Conservation (phyloP, 169 alveolate species). For the Prorocentrum cordatum region DNA sequence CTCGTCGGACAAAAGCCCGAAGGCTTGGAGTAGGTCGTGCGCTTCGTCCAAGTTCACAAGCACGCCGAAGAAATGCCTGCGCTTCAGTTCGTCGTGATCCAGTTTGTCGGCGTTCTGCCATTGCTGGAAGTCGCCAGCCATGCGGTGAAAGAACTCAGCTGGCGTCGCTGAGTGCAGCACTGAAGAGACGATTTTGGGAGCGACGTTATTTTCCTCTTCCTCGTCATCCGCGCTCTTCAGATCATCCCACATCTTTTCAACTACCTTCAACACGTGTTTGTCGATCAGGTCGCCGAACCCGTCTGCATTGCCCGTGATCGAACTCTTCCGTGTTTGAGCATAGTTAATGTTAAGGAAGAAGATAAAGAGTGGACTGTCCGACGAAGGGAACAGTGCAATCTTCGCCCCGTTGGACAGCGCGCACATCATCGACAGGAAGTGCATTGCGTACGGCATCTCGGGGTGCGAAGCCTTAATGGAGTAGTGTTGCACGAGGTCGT, state of each 20-base stretch:
- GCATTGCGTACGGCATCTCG: slow-evolving; percentile 3
- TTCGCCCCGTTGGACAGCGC: neutral
- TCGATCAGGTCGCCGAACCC: neutral
- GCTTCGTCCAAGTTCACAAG: slow-evolving; percentile 22
- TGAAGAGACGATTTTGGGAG: no score
- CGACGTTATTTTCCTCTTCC: neutral
- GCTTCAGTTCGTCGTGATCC: neutral
- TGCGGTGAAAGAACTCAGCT: neutral
- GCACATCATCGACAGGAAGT: neutral
- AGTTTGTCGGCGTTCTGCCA: neutral
- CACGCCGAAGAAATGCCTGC: neutral
- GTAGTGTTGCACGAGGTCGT: neutral
- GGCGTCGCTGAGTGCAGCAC: neutral
- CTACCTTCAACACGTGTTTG: neutral
- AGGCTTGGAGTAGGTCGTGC: neutral
- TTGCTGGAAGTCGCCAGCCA: neutral
- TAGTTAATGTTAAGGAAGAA: neutral
- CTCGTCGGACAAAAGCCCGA: neutral
- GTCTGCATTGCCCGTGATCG: neutral
- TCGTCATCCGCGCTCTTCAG: neutral
- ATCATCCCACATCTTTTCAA: neutral
- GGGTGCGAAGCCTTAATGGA: neutral
- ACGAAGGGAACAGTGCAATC: neutral
- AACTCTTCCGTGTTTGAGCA: neutral
- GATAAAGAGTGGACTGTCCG: neutral